Evolutionary conservation across 2,329 filamentous ascomycete genomes (phyloP), one percentile per base, ranked within the genome.

Genomic region (Cercospora zeae-maydis): DNA sequence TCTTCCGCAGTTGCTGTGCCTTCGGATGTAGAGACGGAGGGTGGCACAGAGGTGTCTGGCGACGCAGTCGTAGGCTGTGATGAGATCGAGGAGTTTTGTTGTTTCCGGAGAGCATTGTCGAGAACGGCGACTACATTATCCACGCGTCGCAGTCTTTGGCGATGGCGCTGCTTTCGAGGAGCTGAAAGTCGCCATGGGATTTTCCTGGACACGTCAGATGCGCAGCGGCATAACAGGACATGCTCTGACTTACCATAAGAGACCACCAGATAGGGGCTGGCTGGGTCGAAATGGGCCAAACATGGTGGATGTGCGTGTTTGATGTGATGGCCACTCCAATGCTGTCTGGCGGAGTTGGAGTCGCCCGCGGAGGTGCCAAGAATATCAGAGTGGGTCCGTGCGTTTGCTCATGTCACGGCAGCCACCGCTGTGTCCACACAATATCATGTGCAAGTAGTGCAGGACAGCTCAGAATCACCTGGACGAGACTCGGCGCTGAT

Each of bases 171-270:
- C 79, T 98, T 98, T 79, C 96, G 93, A 76, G 91, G 92, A 70
- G 86, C 83, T 63, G 95, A 99, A 74, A 99, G 86, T 66, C 95
- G 89, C 93, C 93, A 99, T 71, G 95, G 95, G 72, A 90, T 92
- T 86, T 99, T 99, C 95, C 91, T 87, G 71, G 37, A 42, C 21
- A n/a, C 21, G 54, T 64, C 21, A 65, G 57, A 16, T 16, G 13
- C 24, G 27, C n/a, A 13, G 45, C 16, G 16, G 19, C 33, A n/a
- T 36, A 9, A 8, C 11, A 24, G 30, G 2, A 9, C 4, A 24
- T 37, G 27, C 2, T 13, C 27, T 16, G 11, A 69, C 78, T 52
- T 83, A 92, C 89, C 92, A 96, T 71, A 96, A 83, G 59, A 96
- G 87, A 78, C 92, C 92, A 67, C 90, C 85, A 61, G 86, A 88